phyloP scores from a whole-genome alignment of 2,329 filamentous ascomycete genomes.

The Magnaporthiopsis incrustans region DNA sequence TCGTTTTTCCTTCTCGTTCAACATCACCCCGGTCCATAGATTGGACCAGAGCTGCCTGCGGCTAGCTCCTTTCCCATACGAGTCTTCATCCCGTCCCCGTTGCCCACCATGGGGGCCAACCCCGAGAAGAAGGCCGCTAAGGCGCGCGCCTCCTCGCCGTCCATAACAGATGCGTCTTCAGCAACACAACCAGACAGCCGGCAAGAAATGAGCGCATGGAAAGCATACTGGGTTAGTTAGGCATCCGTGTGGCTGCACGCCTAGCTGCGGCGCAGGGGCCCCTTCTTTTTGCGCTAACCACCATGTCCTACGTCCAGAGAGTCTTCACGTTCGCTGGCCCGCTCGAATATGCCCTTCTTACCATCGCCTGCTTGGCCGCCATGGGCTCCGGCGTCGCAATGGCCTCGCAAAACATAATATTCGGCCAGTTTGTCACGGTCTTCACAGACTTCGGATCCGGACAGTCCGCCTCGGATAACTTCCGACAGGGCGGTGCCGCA shows the following conservation, averaged over 20 bases:
- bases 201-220: not conserved
- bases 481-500: constrained; percentile 21
- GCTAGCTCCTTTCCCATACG: not conserved
- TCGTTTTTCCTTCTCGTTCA: not conserved
- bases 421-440: constrained; percentile 38
- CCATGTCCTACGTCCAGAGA: not conserved
- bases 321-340: not conserved
- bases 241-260: too few relatives aligned
- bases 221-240: not conserved
- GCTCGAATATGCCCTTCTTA: constrained; percentile 12
- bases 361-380: constrained; percentile 20
- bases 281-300: not conserved
- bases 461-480: constrained; percentile 21
- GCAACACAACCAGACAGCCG: not conserved
- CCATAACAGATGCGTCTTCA: not conserved
- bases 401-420: constrained; percentile 43
- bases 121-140: not conserved
- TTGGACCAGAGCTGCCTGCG: not conserved
- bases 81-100: not conserved
- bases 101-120: not conserved
- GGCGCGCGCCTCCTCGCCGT: not conserved
- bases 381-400: constrained; percentile 35
- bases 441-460: constrained; percentile 35
- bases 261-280: too few relatives aligned
- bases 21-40: not conserved